Conservation (phyloP, 2,329 filamentous ascomycete genomes). For the Dactylella cylindrospora region DNA sequence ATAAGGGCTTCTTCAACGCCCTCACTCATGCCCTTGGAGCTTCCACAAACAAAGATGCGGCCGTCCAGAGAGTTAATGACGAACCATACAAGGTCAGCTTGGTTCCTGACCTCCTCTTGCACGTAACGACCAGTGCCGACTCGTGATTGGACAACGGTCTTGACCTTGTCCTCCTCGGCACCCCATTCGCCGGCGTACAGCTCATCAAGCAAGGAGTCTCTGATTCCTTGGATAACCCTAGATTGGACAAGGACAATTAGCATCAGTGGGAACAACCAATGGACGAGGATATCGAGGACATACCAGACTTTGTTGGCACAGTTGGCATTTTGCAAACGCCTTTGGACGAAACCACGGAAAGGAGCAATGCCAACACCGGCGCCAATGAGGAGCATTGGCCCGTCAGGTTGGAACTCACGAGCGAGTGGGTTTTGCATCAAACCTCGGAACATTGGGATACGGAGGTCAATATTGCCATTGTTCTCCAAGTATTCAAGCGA, state of each 20-base stretch:
- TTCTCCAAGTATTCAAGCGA: slow-evolving; percentile 54
- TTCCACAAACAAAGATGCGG: slow-evolving; percentile 93
- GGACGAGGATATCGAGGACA: slow-evolving; percentile 17
- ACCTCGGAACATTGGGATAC: slow-evolving; percentile 95
- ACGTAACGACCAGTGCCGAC: slow-evolving; percentile 84
- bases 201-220: slow-evolving; percentile 92
- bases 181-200: slow-evolving; percentile 97
- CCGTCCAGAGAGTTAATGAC: slow-evolving; percentile 96
- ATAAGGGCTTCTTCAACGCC: slow-evolving; percentile 85
- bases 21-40: slow-evolving; percentile 94
- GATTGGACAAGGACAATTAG: slow-evolving; percentile 17
- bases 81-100: slow-evolving; percentile 97
- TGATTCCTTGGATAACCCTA: slow-evolving; percentile 78
- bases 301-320: slow-evolving; percentile 95
- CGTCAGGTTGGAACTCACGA: slow-evolving; percentile 85
- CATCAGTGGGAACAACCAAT: no score
- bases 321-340: slow-evolving; percentile 87
- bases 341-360: slow-evolving; percentile 96
- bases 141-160: slow-evolving; percentile 75
- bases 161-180: slow-evolving; percentile 82
- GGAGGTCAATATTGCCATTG: slow-evolving; percentile 58
- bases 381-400: slow-evolving; percentile 95
- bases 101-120: slow-evolving; percentile 87
- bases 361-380: slow-evolving; percentile 95
- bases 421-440: slow-evolving; percentile 96